phyloP scores from a whole-genome alignment of 257 asterid species.

The Ballota nigra region DNA sequence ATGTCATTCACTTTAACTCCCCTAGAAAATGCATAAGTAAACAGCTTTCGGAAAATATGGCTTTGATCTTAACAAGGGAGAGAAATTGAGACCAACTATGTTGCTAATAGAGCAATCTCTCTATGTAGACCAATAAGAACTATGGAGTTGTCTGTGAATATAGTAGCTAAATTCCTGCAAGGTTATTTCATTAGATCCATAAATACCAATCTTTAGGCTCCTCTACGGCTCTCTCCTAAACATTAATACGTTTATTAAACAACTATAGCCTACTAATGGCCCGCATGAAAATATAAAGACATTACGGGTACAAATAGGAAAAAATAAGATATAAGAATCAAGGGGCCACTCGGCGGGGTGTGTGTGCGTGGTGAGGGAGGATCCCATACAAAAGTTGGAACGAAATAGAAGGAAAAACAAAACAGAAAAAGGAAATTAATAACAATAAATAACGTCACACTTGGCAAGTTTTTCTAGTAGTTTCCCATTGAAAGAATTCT shows the following conservation, averaged over 20 bases:
- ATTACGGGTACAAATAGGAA: neutral
- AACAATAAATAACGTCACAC: neutral
- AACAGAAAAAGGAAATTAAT: neutral
- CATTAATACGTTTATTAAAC: neutral
- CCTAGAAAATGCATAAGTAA: neutral
- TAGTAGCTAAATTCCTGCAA: neutral
- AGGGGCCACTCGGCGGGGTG: neutral
- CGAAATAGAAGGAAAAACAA: neutral
- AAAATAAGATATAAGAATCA: neutral
- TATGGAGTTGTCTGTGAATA: neutral
- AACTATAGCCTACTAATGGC: neutral
- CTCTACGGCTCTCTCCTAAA: constrained; percentile 6
- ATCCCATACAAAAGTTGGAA: neutral
- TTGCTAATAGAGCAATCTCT: neutral
- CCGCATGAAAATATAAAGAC: neutral
- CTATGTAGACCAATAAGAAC: neutral
- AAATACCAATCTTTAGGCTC: neutral
- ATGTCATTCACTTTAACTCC: neutral
- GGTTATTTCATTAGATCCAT: neutral
- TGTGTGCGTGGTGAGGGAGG: no score
- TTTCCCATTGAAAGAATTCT: no score
- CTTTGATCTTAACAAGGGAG: neutral
- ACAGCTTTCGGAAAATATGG: neutral
- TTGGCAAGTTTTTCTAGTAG: constrained; percentile 13
- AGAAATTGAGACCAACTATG: neutral